Evolutionary conservation across 1,284 basidiomycete species (phyloP), one percentile per base, ranked within the genome.

Genomic region (Tausonia pullulans): DNA sequence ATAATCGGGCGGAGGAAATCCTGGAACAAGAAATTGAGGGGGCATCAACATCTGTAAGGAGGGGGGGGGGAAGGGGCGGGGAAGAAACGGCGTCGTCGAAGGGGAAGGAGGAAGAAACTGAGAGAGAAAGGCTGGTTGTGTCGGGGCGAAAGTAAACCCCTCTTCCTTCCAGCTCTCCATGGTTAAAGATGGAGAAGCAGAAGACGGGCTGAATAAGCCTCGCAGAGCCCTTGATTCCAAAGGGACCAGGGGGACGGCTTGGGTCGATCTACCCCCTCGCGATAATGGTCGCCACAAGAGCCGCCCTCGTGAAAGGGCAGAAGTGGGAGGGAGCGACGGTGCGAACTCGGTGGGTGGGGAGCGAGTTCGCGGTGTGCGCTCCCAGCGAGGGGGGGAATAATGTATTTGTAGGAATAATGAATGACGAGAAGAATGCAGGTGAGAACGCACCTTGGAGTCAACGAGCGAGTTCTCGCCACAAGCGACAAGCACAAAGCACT

Each of bases 401-500:
- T 56, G 51, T 3, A 27, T 43, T 39, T 43, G 9, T 6, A 57
- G 39, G 54, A 4, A 44, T 43, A 13, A 41, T 16, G 9, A 27
- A 41, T 40, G 54, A 57, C 40, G 16, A 58, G 14, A 56, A 43
- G 46, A 58, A 43, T 2, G 14, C 45, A 11, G 41, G 54, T n/a
- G 45, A 57, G 10, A 9, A 68, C 74, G 5, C 55, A 86, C 88
- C 78, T 87, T 90, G 0, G 87, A 81, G 59, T 96, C 90, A 14
- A 96, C 83, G 50, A 98, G 75, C 60, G 88, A 91, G 70, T 95
- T 95, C 74, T 98, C 95, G 0, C 87, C 87, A 75, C 95, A 98
- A 0, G 94, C 94, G 1, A 97, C 87, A 65, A 98, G 81, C 5
- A 98, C 87, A 71, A 94, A 98, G 71, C 92, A 94, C 73, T 98